Evolutionary conservation across 1,284 basidiomycete species (phyloP).

Genomic region (Moesziomyces sp.): DNA sequence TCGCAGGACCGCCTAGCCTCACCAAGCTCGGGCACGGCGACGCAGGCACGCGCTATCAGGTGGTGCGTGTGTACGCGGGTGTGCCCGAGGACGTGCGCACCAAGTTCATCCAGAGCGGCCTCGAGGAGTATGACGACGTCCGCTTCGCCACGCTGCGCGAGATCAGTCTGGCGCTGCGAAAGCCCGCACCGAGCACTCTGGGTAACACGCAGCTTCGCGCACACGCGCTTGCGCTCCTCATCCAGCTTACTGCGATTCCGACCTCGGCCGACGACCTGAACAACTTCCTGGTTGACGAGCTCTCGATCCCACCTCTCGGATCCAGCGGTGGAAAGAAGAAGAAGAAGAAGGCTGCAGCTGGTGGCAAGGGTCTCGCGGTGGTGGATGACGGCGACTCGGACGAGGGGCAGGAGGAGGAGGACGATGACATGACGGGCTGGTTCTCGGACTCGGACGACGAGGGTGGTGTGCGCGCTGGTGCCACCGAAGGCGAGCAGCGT

Average conservation of each 20-base stretch:
- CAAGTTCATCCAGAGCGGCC: constrained; percentile 52
- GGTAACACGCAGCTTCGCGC: constrained; percentile 66
- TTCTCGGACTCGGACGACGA: constrained; percentile 63
- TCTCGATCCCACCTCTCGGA: constrained; percentile 67
- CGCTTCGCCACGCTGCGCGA: constrained; percentile 93
- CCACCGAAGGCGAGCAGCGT: constrained; percentile 30
- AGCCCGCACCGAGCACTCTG: constrained; percentile 36
- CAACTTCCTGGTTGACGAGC: constrained; percentile 76
- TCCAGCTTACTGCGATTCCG: constrained; percentile 84
- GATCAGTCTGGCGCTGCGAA: constrained; percentile 68
- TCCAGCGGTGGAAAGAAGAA: constrained; percentile 26
- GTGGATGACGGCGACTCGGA: constrained; percentile 63
- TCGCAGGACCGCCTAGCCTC: constrained; percentile 44
- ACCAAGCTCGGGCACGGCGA: constrained; percentile 31
- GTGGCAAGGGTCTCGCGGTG: constrained; percentile 45
- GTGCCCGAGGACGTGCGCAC: constrained; percentile 54
- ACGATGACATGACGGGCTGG: constrained; percentile 72
- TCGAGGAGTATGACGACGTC: constrained; percentile 75
- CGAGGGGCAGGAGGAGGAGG: constrained; percentile 56
- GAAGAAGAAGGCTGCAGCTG: constrained; percentile 32
- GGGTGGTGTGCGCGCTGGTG: constrained; percentile 60
- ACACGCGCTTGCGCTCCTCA: constrained; percentile 81
- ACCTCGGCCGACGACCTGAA: constrained; percentile 80
- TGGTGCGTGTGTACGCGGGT: constrained; percentile 20
- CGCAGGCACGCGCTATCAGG: constrained; percentile 29